Evolutionary conservation across 441 rosid genomes (phyloP).

Genomic region (Jatropha podagrica): DNA sequence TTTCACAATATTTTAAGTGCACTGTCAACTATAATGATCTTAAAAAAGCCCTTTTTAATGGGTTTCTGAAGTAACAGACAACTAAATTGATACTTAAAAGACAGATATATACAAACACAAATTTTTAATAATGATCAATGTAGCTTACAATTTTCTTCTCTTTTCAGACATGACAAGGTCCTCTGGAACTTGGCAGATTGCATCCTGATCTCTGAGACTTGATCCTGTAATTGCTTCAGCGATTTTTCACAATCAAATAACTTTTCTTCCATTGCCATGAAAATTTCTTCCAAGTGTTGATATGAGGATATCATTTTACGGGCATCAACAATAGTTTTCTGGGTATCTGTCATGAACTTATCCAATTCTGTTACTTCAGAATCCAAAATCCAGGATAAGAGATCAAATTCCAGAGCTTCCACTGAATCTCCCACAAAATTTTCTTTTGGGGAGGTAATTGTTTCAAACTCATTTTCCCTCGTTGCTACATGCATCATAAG

Average conservation of each 20-base stretch:
- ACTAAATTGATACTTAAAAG: neutral
- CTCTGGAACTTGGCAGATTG: constrained; percentile 59
- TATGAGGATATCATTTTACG: constrained; percentile 45
- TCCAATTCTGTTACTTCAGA: constrained; percentile 72
- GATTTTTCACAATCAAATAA: constrained; percentile 53
- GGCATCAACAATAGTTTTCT: constrained; percentile 38
- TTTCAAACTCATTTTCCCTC: constrained; percentile 73
- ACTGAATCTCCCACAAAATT: constrained; percentile 32
- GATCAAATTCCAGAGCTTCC: constrained; percentile 67
- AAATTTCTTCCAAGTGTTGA: constrained; percentile 45
- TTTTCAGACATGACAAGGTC: constrained; percentile 47
- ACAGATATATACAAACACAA: neutral
- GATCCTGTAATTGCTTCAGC: constrained; percentile 52
- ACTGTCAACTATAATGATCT: neutral
- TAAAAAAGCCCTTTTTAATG: neutral
- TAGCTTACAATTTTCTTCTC: constrained; percentile 51
- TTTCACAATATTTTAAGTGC: neutral
- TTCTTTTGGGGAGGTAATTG: constrained; percentile 39
- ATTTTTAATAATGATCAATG: neutral
- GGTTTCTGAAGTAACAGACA: neutral
- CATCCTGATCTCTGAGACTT: constrained; percentile 59
- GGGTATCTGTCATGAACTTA: constrained; percentile 36
- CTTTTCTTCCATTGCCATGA: constrained; percentile 56
- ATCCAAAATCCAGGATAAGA: constrained; percentile 62
- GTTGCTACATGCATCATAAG: constrained; percentile 75